phyloP scores from a whole-genome alignment of 768 basidiomycete species.

The Tremella mesenterica region DNA sequence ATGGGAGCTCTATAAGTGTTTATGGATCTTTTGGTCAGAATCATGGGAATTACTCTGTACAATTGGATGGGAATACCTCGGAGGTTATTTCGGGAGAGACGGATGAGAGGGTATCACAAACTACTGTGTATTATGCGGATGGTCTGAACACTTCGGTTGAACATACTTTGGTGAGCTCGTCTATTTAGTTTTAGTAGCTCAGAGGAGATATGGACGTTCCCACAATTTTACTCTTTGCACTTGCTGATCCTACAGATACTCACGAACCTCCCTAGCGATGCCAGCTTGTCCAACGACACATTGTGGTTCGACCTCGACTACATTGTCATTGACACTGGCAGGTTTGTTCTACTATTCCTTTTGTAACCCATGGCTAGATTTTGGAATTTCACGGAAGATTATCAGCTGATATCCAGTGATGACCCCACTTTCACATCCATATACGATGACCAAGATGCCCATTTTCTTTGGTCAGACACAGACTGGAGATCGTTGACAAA shows the following conservation, averaged over 20 bases:
- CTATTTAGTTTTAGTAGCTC: too few relatives aligned
- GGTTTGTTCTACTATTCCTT: background rate
- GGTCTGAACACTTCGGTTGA: background rate
- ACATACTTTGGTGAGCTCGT: background rate
- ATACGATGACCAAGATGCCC: background rate
- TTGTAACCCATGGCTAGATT: background rate
- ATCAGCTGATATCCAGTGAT: background rate
- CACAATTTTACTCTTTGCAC: too few relatives aligned
- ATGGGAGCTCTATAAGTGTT: constrained; percentile 13
- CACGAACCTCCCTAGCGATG: background rate
- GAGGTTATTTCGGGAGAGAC: background rate
- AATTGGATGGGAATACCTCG: background rate
- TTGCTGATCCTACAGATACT: background rate
- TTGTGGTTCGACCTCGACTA: background rate
- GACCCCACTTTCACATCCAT: background rate
- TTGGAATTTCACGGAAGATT: too few relatives aligned
- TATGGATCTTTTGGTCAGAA: constrained; percentile 16
- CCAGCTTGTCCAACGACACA: background rate
- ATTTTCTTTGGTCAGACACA: background rate
- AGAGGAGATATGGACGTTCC: too few relatives aligned
- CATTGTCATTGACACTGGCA: background rate
- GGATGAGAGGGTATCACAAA: background rate
- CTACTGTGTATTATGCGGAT: background rate
- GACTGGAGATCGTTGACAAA: background rate
- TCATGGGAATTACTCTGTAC: constrained; percentile 11